Evolutionary conservation across 192 early-diverging fungal genomes (phyloP).

Genomic region (Powellomyces hirtus): DNA sequence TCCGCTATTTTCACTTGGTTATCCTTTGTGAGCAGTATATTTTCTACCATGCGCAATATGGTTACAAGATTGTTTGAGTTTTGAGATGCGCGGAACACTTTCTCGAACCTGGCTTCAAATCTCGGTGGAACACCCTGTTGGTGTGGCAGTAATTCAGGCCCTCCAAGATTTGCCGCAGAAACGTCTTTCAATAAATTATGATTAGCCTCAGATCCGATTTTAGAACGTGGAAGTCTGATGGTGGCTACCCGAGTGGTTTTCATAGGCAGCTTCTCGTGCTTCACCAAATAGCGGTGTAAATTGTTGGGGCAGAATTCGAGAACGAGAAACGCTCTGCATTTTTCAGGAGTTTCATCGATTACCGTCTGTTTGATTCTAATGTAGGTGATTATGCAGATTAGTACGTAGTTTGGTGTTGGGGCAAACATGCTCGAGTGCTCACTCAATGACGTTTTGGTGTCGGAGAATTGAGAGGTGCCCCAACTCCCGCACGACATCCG

Average conservation of each 20-base stretch:
- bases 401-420: neutral
- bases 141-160: conserved; percentile 38
- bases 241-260: neutral
- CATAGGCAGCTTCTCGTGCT: neutral
- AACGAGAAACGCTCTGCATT: neutral
- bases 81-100: neutral
- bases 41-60: neutral
- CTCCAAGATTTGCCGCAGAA: conserved; percentile 27
- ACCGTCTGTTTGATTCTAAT: conserved; percentile 1
- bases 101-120: conserved; percentile 25
- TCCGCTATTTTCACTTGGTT: conserved; percentile 28
- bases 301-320: conserved; percentile 9
- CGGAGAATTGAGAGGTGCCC: neutral
- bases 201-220: neutral
- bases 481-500: conserved; percentile 14
- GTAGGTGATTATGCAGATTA: neutral
- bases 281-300: neutral
- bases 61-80: neutral
- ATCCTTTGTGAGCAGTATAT: conserved; percentile 3
- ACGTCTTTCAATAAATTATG: neutral
- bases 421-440: neutral
- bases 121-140: conserved; percentile 35
- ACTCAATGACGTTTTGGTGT: conserved; percentile 18
- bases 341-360: neutral
- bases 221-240: neutral